Base-by-base conservation (phyloP, 331 rosid genomes). In the Spiraea crenata region DNA sequence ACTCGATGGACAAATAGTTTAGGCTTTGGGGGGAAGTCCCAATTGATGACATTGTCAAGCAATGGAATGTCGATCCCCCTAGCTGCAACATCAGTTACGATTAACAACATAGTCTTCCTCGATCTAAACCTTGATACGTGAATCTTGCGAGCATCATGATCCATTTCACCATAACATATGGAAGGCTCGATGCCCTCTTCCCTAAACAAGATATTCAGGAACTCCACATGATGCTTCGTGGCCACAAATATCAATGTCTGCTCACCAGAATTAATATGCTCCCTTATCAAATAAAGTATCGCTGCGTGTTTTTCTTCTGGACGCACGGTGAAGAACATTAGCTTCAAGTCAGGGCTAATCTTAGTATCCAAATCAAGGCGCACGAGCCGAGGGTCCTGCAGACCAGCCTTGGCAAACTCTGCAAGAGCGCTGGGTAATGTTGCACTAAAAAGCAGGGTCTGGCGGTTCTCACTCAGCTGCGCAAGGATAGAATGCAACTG, bases 11-110 rank as follows among this genome's bases (percentile, higher is more conserved):
- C 87, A 50, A 91, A 93, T 68, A 93, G 84, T 83, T 93, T 93
- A 65, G 97, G 99, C 81, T 83, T 89, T 9, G 96, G 87, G 34
- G 99, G 96, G 2, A 93, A 93, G 85, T 93, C 99, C 99, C 97
- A 90, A 71, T 93, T 91, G 81, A 93, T 81, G 74, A 93, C 97
- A 82, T 93, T 91, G 85, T 93, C 99, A 83, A 93, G 95, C 64
- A 93, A 83, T 6, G 97, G 99, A 81, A 93, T 93, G 71, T 93
- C 99, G 74, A 91, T 87, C 31, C 99, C 99, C 41, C 97, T 87
- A 63, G 99, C 97, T 0, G 99, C 99, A 79, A 91, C 79, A 66
- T 93, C 99, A 0, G 99, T 93, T 66, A 91, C 99, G 72, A 93
- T 93, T 76, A 93, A 81, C 77, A 89, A 57, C 99, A 93, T 93